phyloP scores from a whole-genome alignment of 1,284 basidiomycete genomes.

The Anthracocystis setariae region DNA sequence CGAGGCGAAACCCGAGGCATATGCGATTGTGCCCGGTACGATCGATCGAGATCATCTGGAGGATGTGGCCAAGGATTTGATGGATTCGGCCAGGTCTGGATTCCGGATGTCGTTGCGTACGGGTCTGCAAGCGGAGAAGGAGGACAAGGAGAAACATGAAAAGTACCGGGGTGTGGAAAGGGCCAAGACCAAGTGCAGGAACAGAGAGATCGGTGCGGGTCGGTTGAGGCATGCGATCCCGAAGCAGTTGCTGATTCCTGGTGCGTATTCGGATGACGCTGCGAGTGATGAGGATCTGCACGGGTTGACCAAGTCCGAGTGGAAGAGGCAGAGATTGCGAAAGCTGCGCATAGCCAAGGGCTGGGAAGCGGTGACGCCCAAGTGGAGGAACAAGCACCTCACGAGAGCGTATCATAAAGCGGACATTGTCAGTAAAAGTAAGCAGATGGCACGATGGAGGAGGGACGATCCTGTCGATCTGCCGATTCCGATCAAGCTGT shows the following conservation, averaged over 20 bases:
- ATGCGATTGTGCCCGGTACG: slow-evolving; percentile 49
- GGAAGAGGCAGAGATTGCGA: slow-evolving; percentile 44
- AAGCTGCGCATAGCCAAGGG: slow-evolving; percentile 51
- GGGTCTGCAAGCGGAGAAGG: slow-evolving; percentile 47
- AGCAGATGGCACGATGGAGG: slow-evolving; percentile 53
- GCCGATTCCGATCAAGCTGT: slow-evolving; percentile 49
- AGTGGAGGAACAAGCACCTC: slow-evolving; percentile 53
- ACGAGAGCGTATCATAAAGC: slow-evolving; percentile 52
- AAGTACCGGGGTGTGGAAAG: slow-evolving; percentile 53
- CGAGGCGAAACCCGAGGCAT: slow-evolving; percentile 49
- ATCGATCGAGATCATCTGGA: slow-evolving; percentile 49
- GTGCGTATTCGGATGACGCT: slow-evolving; percentile 54
- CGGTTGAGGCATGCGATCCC: slow-evolving; percentile 49
- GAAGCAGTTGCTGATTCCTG: slow-evolving; percentile 46
- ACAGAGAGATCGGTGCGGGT: slow-evolving; percentile 51
- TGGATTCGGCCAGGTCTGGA: slow-evolving; percentile 51
- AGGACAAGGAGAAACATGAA: slow-evolving; percentile 56
- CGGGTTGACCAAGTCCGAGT: slow-evolving; percentile 46
- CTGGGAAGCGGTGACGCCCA: slow-evolving; percentile 53
- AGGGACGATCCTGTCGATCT: slow-evolving; percentile 52
- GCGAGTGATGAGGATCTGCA: slow-evolving; percentile 58
- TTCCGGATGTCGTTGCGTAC: slow-evolving; percentile 53
- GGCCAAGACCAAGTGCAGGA: slow-evolving; percentile 47
- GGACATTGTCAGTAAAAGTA: slow-evolving; percentile 51
- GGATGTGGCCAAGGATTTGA: slow-evolving; percentile 56